Base-by-base conservation (phyloP, 495 filamentous ascomycete species). In the Hyaloscypha finlandica region DNA sequence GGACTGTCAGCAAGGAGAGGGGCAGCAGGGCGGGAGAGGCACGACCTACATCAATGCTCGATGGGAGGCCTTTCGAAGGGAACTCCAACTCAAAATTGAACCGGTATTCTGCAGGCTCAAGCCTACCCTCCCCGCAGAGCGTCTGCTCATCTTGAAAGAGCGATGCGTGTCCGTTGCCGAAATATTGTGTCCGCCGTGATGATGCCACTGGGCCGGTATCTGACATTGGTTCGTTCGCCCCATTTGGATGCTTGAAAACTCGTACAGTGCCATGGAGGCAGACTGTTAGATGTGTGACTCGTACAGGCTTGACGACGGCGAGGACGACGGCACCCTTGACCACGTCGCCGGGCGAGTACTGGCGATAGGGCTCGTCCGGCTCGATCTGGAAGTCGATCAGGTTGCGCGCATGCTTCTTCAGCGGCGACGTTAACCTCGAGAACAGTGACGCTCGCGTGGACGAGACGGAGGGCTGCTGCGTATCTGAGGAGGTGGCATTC, bases 81-180 rank as follows among this genome's bases (percentile, higher is more conserved):
- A 86, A 85, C 37, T 89, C 81, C 74, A 97, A 84, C 74, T 97
- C 92, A 66, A 97, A 99, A 56, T 91, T 88, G 77, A 99, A 99
- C 72, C 95, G 90, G 74, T 97, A 99, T 59, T 90, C 83, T 14
- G 93, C 92, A 60, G 91, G 85, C 63, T 92, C 90, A 32, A 98
- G 82, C 70, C 90, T 86, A 5, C 95, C 94, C 64, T 97, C 94
- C 29, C 93, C 94, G 73, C 93, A 97, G 45, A 98, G 83, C 19
- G 94, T 89, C 64, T 90, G 82, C 74, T 99, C 93, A 73, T 98
- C 93, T 76, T 94, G 90, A 71, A 97, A 98, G 52, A 99, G 78
- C 8, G 89, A 92, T 12, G 89, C 89, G 73, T 92, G 85, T 30
- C 94, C 93, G 80, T 94, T 92, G 37, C 90, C 90, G 74, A 88